Conservation (phyloP, 228 moss, liverwort and hornwort species). For the Sphagnum fallax region DNA sequence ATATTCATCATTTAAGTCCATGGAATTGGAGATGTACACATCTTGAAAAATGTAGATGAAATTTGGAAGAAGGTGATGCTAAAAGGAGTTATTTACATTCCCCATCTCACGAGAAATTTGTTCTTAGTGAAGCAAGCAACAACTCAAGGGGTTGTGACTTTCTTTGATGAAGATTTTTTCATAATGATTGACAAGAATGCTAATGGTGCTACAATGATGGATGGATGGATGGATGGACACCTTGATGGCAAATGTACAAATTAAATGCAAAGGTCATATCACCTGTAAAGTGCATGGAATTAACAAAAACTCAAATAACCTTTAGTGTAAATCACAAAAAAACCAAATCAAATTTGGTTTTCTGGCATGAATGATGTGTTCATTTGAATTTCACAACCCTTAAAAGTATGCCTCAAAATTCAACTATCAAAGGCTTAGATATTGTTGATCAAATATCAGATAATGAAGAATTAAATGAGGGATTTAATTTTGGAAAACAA, state of each 20-base stretch:
- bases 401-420: neutral
- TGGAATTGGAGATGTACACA: neutral
- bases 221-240: neutral
- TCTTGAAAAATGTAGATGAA: neutral
- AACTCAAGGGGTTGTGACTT: neutral
- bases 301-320: neutral
- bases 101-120: neutral
- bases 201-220: neutral
- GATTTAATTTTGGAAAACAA: neutral
- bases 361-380: neutral
- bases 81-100: neutral
- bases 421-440: neutral
- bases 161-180: neutral
- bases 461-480: neutral
- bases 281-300: neutral
- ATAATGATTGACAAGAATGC: neutral
- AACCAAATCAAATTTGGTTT: too few species aligned
- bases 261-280: neutral
- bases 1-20: neutral
- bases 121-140: constrained; percentile 1
- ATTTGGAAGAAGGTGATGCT: neutral
- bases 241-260: neutral
- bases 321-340: too few species aligned
- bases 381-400: neutral
- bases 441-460: neutral